Conservation (phyloP, 1,284 basidiomycete species). For the Marasmius oreades region DNA sequence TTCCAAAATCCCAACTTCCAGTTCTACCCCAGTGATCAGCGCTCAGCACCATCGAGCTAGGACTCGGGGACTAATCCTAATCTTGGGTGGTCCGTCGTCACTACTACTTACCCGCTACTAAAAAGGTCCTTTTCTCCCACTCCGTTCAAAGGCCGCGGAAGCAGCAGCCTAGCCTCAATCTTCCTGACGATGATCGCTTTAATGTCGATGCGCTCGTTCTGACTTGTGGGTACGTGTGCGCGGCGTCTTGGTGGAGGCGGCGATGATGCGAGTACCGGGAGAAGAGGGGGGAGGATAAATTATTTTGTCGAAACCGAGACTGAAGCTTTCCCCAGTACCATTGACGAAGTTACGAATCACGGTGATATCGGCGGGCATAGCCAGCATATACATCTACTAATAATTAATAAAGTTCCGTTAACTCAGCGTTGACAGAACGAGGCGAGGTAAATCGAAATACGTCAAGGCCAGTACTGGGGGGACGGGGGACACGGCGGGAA, state of each 20-base stretch:
- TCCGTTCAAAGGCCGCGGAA: slow-evolving; percentile 61
- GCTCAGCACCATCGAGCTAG: too few species aligned
- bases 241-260: slow-evolving; percentile 60
- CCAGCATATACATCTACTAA: too few species aligned
- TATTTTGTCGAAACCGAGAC: slow-evolving; percentile 63
- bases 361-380: slow-evolving; percentile 71
- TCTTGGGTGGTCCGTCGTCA: slow-evolving; percentile 66
- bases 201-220: slow-evolving; percentile 74
- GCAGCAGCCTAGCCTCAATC: slow-evolving; percentile 75
- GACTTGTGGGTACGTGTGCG: slow-evolving; percentile 57
- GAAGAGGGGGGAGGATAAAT: slow-evolving; percentile 17
- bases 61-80: too few species aligned
- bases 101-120: slow-evolving; percentile 67
- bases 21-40: slow-evolving; percentile 72
- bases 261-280: slow-evolving; percentile 54
- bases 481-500: too few species aligned
- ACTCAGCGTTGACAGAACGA: background rate
- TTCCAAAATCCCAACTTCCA: slow-evolving; percentile 69
- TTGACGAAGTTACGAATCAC: slow-evolving; percentile 54
- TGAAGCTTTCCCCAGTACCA: slow-evolving; percentile 66
- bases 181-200: slow-evolving; percentile 77
- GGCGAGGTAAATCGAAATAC: slow-evolving; percentile 30
- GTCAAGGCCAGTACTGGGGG: slow-evolving; percentile 66
- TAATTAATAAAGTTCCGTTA: slow-evolving; percentile 24
- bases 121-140: slow-evolving; percentile 53